These are phyloP conservation scores for Arabis alpina DNA, from an alignment of 345 rosid species.

Conservation along the genomic window DNA sequence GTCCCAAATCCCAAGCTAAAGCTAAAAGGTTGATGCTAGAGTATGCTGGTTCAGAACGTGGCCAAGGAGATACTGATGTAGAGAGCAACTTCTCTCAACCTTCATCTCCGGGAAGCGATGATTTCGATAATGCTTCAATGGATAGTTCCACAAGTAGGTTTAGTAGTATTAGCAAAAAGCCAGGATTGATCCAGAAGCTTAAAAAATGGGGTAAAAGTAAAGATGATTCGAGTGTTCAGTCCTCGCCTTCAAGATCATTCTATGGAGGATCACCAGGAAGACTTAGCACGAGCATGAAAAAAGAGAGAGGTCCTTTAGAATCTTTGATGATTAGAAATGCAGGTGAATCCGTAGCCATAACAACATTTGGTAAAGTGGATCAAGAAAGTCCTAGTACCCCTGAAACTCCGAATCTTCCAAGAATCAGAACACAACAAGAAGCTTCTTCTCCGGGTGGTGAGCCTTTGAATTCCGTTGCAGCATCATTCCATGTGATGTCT, in stretches of 20 bases:
- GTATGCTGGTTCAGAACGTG: constrained; percentile 92
- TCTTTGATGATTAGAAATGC: constrained; percentile 86
- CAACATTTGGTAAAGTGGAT: constrained; percentile 75
- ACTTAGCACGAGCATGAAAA: constrained; percentile 60
- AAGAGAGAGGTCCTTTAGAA: constrained; percentile 84
- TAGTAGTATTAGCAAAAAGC: constrained; percentile 78
- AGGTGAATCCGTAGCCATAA: constrained; percentile 79
- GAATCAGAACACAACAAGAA: constrained; percentile 58
- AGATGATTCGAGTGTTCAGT: constrained; percentile 75
- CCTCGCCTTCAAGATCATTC: constrained; percentile 76
- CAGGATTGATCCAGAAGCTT: constrained; percentile 75
- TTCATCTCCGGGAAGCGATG: constrained; percentile 94
- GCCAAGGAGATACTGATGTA: constrained; percentile 90
- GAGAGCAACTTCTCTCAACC: constrained; percentile 91
- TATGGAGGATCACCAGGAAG: constrained; percentile 81
- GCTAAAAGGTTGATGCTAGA: constrained; percentile 88
- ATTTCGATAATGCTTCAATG: constrained; percentile 80
- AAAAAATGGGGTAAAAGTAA: constrained; percentile 91
- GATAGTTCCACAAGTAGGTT: constrained; percentile 82
- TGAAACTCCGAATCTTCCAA: constrained; percentile 59
- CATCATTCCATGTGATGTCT: constrained; percentile 90
- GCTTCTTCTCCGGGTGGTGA: constrained; percentile 61
- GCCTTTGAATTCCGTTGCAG: constrained; percentile 62
- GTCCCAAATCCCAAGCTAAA: constrained; percentile 86
- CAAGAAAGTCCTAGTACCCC: constrained; percentile 68